Evolutionary conservation across 805 yeast species (phyloP).

Genomic region (Yarrowia deformans): DNA sequence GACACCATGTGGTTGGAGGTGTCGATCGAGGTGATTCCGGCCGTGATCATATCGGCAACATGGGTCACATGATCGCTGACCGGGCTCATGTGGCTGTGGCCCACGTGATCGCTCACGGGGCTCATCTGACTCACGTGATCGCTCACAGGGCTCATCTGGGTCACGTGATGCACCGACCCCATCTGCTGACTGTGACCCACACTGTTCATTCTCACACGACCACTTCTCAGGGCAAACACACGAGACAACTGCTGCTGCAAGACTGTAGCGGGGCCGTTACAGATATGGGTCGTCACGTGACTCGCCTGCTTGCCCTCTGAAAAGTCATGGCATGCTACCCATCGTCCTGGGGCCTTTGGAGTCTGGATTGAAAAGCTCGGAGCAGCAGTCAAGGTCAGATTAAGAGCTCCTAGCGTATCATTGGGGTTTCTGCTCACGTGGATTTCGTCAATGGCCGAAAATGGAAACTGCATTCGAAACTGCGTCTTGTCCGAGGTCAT

Average conservation of each 20-base stretch:
- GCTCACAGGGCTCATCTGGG: neutral
- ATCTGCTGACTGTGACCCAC: too few relatives aligned
- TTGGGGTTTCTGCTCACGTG: constrained; percentile 17
- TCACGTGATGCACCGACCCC: neutral
- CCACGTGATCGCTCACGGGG: neutral
- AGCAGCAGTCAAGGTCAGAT: neutral
- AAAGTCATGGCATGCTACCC: constrained; percentile 33
- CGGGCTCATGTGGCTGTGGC: neutral
- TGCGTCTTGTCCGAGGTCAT: constrained; percentile 14
- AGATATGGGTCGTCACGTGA: neutral
- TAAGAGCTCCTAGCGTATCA: constrained; percentile 17
- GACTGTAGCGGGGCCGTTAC: constrained; percentile 9
- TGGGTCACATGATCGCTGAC: neutral
- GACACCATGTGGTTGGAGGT: constrained; percentile 12
- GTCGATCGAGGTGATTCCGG: neutral
- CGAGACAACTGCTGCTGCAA: constrained; percentile 26
- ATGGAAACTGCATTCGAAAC: constrained; percentile 35
- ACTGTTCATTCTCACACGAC: neutral
- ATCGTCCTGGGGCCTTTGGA: neutral
- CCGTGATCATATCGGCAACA: too few relatives aligned
- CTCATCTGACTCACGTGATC: neutral
- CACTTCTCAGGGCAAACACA: constrained; percentile 2
- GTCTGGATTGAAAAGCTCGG: constrained; percentile 19
- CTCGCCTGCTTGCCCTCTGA: constrained; percentile 27
- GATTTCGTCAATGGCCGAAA: constrained; percentile 4